Conservation (phyloP, 345 rosid genomes). For the Populus ilicifolia region DNA sequence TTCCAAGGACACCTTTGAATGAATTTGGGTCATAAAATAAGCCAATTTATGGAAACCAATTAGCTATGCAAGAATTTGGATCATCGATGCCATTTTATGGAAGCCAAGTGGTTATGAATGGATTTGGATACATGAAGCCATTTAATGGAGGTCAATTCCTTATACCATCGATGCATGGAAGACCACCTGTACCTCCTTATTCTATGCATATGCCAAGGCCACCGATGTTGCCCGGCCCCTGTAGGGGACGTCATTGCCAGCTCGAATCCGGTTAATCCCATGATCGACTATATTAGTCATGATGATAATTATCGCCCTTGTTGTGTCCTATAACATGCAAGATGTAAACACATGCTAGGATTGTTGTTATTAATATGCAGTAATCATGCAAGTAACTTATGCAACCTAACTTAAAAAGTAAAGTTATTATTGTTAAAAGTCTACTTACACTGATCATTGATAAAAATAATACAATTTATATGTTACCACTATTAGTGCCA, state of each 20-base stretch:
- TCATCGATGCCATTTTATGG: not conserved
- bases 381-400: too few relatives aligned
- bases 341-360: too few relatives aligned
- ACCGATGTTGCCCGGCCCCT: not conserved
- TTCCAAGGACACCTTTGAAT: not conserved
- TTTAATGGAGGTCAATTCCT: not conserved
- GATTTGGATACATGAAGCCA: not conserved
- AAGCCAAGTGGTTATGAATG: not conserved
- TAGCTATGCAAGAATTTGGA: not conserved
- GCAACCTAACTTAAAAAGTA: too few relatives aligned
- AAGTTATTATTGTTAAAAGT: too few relatives aligned
- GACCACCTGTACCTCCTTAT: not conserved
- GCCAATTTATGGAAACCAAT: not conserved
- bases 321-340: not conserved
- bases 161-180: not conserved
- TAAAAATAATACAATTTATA: too few relatives aligned
- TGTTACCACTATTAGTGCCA: too few relatives aligned
- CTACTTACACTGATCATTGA: too few relatives aligned
- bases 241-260: not conserved
- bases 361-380: too few relatives aligned
- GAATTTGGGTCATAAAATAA: not conserved
- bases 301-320: not conserved
- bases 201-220: not conserved
- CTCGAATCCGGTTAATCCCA: not conserved
- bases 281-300: not conserved